These are phyloP conservation scores for Chenopodium formosanum DNA, from an alignment of 148 eudicot genomes.

Conservation along the genomic window DNA sequence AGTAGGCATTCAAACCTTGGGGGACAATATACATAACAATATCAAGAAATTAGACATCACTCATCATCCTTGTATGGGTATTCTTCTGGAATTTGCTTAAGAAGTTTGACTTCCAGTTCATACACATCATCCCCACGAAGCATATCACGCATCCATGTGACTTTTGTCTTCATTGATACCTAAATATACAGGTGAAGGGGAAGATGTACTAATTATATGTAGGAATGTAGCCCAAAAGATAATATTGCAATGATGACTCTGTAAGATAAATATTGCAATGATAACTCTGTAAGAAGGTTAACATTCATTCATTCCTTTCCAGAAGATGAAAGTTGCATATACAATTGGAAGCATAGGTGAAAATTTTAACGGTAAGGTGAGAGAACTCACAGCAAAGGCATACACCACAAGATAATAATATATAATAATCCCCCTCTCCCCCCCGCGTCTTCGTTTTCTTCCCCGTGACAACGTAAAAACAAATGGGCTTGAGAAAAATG, in stretches of 20 bases:
- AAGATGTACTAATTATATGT: background rate
- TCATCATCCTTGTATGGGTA: constrained; percentile 99
- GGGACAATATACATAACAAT: constrained; percentile 5
- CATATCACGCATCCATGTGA: constrained; percentile 95
- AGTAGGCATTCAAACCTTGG: background rate
- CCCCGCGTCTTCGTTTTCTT: too few relatives aligned
- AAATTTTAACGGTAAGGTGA: too few relatives aligned
- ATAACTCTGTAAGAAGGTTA: too few relatives aligned
- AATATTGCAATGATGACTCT: too few relatives aligned
- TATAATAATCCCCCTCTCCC: too few relatives aligned
- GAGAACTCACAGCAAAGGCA: background rate
- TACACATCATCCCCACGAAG: constrained; percentile 94
- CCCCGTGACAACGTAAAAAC: too few relatives aligned
- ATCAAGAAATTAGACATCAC: constrained; percentile 26
- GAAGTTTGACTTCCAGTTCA: constrained; percentile 90
- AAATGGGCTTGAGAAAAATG: too few relatives aligned
- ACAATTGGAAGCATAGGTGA: background rate
- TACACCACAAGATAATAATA: background rate
- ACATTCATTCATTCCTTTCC: background rate
- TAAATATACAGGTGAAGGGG: constrained; percentile 12
- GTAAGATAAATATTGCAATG: too few relatives aligned
- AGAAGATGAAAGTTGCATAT: background rate
- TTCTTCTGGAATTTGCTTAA: constrained; percentile 97
- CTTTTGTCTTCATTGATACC: constrained; percentile 99
- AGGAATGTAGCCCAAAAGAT: background rate